A percentile compares a stretch with the other conserved stretches of the same genome.
These are phyloP conservation scores for Simplicillium sp. DNA, from an alignment of 2,329 filamentous ascomycete species.

Conservation along the genomic window DNA sequence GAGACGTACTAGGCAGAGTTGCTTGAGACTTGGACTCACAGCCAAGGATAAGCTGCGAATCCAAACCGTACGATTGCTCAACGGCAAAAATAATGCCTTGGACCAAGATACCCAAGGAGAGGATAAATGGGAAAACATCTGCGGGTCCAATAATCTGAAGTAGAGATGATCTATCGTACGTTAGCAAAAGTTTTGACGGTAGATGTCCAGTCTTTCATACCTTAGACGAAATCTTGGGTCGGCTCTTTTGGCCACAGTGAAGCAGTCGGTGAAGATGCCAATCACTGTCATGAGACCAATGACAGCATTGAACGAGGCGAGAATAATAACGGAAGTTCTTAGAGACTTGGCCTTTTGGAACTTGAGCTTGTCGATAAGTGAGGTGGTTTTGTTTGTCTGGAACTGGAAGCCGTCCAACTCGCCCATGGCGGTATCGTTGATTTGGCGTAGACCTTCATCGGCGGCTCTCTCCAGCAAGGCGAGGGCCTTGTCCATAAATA, in stretches of 20 bases:
- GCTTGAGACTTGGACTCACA: constrained; percentile 46
- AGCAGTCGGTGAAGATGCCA: constrained; percentile 49
- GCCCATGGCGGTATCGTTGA: no score
- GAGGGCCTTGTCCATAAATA: no score
- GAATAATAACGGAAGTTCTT: constrained; percentile 51
- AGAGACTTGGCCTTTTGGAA: constrained; percentile 47
- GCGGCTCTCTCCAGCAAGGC: not conserved
- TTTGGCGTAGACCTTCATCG: not conserved
- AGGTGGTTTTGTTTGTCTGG: constrained; percentile 31
- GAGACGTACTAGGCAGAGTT: constrained; percentile 46
- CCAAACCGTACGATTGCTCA: constrained; percentile 45
- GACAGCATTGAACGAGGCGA: constrained; percentile 51
- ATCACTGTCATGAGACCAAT: constrained; percentile 45
- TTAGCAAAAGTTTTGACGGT: not conserved
- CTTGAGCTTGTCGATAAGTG: constrained; percentile 39
- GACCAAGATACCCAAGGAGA: constrained; percentile 46
- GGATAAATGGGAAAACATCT: constrained; percentile 44
- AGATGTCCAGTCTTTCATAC: constrained; percentile 16
- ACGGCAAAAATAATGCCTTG: constrained; percentile 50
- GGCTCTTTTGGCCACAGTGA: constrained; percentile 32
- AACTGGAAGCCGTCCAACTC: constrained; percentile 17
- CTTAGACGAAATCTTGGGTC: constrained; percentile 30
- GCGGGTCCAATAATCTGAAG: constrained; percentile 34
- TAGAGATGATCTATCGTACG: constrained; percentile 20
- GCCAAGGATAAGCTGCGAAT: constrained; percentile 37